A percentile compares a stretch with the other conserved stretches of the same genome.
These are phyloP conservation scores for Annulohypoxylon nitens DNA, from an alignment of 495 filamentous ascomycete species.

Conservation along the genomic window DNA sequence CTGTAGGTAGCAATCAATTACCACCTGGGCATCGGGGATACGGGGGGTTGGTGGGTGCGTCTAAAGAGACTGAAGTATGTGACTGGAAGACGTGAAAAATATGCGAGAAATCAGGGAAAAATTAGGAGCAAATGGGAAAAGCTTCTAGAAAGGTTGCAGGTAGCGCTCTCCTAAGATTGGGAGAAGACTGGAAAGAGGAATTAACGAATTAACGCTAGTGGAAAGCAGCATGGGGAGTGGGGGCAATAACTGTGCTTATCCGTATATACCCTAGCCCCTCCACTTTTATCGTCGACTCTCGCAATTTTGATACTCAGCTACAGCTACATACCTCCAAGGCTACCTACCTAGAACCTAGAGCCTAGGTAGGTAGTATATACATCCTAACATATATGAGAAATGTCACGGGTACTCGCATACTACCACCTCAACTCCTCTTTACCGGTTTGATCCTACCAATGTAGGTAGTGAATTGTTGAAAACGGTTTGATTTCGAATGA, in stretches of 20 bases:
- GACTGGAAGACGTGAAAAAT: constrained; percentile 36
- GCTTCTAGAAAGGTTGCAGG: constrained; percentile 43
- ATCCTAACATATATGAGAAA: constrained; percentile 10
- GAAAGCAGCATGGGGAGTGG: constrained; percentile 23
- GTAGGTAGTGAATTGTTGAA: no score
- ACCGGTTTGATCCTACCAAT: no score
- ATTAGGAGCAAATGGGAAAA: constrained; percentile 32
- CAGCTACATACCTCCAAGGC: background rate
- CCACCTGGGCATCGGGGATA: constrained; percentile 24
- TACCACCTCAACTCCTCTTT: no score
- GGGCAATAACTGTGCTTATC: constrained; percentile 25
- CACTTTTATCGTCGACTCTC: constrained; percentile 30
- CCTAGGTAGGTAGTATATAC: background rate
- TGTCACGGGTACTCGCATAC: no score
- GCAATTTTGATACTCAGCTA: constrained; percentile 23
- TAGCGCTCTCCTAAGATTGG: constrained; percentile 26
- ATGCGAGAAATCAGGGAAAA: constrained; percentile 43
- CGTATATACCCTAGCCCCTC: constrained; percentile 19
- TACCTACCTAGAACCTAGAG: background rate
- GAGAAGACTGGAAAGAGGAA: constrained; percentile 16
- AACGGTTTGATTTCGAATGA: no score
- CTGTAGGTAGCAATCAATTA: constrained; percentile 44
- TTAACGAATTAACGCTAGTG: constrained; percentile 13
- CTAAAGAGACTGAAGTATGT: constrained; percentile 20
- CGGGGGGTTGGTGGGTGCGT: constrained; percentile 29